Evolutionary conservation across 164 flowering plant species (phyloP), one percentile per base, ranked within the genome.

Genomic region (Annona cherimola): DNA sequence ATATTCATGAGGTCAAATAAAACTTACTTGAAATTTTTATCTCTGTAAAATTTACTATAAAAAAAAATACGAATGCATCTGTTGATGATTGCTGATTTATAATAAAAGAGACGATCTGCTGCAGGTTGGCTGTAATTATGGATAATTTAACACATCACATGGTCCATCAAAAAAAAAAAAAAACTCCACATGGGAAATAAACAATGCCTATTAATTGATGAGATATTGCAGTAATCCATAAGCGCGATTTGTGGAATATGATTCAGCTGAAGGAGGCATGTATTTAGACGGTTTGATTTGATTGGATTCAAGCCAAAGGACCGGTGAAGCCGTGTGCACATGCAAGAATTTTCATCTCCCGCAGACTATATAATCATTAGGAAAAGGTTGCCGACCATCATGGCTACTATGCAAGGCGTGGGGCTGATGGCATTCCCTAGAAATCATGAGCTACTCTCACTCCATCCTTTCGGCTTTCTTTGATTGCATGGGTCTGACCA

Each of bases 401-500:
- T 69, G 69, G 16, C 8, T 54, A 14, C 46, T 26, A 60, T 72
- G 76, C 55, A 70, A 68, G n/a, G n/a, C n/a, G 76, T 61, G 74
- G 78, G 78, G 64, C 65, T 46, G 50, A 20, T 19, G 50, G 57
- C 71, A 72, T 72, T 72, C 76, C 70, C 73, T 44, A 69, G 73
- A 69, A 75, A 78, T 78, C 76, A 78, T 78, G 76, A 78, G 69
- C 42, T 61, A 11, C 57, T 50, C 70, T 68, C 63, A 43, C 67
- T 20, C 62, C 61, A 44, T 45, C 67, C 62, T 66, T 69, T 69
- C 20, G 69, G 45, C 19, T 61, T 55, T 39, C 60, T n/a, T 71
- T 35, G 4, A 63, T 26, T 35, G 35, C 44, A 41, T 59, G 42
- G 44, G 62, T 11, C 42, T 14, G 67, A 42, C 42, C 75, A 68